These are phyloP conservation scores for Tricholoma bakamatsutake DNA, from an alignment of 768 basidiomycete genomes.

Conservation along the genomic window DNA sequence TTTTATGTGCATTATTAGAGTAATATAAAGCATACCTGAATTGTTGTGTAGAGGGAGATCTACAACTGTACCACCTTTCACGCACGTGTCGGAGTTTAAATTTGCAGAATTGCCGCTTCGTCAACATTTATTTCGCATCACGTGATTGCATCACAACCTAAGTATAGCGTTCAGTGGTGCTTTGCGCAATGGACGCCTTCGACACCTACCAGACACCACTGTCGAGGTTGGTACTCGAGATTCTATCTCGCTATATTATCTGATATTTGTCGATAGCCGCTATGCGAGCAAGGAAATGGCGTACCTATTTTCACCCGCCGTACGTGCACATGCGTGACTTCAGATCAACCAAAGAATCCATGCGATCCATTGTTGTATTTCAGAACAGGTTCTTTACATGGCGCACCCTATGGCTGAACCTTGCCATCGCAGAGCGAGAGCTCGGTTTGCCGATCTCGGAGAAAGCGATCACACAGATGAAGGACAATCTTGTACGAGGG, in stretches of 20 bases:
- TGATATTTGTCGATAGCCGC: constrained; percentile 48
- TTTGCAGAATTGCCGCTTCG: no score
- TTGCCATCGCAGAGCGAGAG: constrained; percentile 95
- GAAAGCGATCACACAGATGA: constrained; percentile 92
- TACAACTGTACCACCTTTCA: no score
- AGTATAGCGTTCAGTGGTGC: no score
- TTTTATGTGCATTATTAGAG: no score
- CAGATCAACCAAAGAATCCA: not conserved
- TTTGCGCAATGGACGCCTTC: constrained; percentile 44
- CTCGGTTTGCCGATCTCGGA: constrained; percentile 88
- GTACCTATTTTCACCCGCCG: constrained; percentile 90
- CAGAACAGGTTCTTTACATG: constrained; percentile 95
- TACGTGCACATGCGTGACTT: constrained; percentile 30
- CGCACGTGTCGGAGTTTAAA: no score
- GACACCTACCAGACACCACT: constrained; percentile 79
- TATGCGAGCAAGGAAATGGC: constrained; percentile 99
- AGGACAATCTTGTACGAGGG: constrained; percentile 70
- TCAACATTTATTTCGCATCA: no score
- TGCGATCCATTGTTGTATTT: not conserved
- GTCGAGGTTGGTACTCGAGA: constrained; percentile 49
- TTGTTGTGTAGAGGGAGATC: no score
- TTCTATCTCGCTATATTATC: not conserved
- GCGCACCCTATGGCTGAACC: constrained; percentile 92
- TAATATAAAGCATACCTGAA: no score
- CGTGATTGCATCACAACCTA: no score